These are phyloP conservation scores for Echites panduratus DNA, from an alignment of 257 asterid genomes.

Conservation along the genomic window DNA sequence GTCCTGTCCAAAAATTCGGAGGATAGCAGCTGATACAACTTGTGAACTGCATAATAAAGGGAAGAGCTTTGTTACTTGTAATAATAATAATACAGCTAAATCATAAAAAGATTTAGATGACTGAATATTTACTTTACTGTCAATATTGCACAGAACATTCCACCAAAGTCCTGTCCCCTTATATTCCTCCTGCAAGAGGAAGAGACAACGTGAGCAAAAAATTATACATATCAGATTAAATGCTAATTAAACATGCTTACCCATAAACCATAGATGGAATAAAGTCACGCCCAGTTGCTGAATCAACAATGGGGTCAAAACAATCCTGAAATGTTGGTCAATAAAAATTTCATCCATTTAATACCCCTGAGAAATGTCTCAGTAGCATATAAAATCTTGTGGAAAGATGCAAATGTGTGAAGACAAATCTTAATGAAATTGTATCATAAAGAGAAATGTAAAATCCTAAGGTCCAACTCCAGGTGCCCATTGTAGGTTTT, in stretches of 20 bases:
- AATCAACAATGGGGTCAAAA: slow-evolving; percentile 90
- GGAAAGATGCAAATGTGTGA: no score
- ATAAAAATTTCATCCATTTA: slow-evolving; percentile 17
- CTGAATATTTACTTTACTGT: slow-evolving; percentile 54
- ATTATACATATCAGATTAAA: background rate
- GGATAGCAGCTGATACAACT: slow-evolving; percentile 88
- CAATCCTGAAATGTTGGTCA: slow-evolving; percentile 59
- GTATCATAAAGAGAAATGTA: background rate
- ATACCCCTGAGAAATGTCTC: background rate
- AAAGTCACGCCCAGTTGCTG: slow-evolving; percentile 93
- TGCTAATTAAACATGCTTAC: slow-evolving; percentile 35
- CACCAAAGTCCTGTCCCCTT: slow-evolving; percentile 93
- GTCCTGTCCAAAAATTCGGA: slow-evolving; percentile 88
- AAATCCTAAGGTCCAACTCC: background rate
- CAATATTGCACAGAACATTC: slow-evolving; percentile 91
- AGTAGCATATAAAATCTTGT: background rate
- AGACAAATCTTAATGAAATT: no score
- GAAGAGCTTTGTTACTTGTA: slow-evolving; percentile 15
- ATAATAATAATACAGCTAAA: slow-evolving; percentile 5
- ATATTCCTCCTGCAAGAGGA: slow-evolving; percentile 71
- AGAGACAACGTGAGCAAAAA: slow-evolving; percentile 6
- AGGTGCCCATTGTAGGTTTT: background rate
- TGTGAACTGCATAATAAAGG: slow-evolving; percentile 61
- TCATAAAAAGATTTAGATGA: background rate
- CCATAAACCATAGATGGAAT: slow-evolving; percentile 97